These are phyloP conservation scores for Candida frijolesensis DNA, from an alignment of 1,139 yeast species.

Conservation along the genomic window DNA sequence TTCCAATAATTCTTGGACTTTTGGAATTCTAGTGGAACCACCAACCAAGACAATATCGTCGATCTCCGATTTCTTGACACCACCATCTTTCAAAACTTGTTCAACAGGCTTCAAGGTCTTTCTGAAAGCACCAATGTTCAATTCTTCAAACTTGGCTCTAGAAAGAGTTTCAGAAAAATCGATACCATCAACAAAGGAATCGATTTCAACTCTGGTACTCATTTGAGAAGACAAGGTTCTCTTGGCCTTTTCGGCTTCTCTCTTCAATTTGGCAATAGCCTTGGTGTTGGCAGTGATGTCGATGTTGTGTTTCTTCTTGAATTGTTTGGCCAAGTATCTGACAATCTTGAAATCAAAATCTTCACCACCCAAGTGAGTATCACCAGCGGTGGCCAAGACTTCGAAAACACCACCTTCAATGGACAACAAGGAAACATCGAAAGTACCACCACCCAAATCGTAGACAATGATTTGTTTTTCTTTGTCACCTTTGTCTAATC, in stretches of 20 bases:
- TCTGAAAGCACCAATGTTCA: conserved; percentile 83
- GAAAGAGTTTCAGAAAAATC: conserved; percentile 92
- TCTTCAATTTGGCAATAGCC: conserved; percentile 87
- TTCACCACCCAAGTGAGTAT: conserved; percentile 76
- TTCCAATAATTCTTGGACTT: conserved; percentile 89
- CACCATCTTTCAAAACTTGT: conserved; percentile 88
- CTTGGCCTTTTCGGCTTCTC: conserved; percentile 97
- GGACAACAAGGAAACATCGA: conserved; percentile 53
- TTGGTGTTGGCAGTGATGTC: conserved; percentile 75
- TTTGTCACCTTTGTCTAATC: conserved; percentile 74
- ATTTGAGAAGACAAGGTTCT: conserved; percentile 90
- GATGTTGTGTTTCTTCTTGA: conserved; percentile 84
- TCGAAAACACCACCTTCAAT: conserved; percentile 57
- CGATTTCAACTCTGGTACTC: conserved; percentile 90
- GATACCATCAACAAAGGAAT: conserved; percentile 92
- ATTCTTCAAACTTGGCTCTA: conserved; percentile 94
- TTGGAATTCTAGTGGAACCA: conserved; percentile 98
- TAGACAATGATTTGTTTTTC: conserved; percentile 53
- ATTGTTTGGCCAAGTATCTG: conserved; percentile 79
- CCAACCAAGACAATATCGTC: conserved; percentile 95
- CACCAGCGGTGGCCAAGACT: conserved; percentile 57
- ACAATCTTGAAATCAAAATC: conserved; percentile 92
- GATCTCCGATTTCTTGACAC: conserved; percentile 76
- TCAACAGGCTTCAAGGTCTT: conserved; percentile 92
- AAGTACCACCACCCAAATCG: conserved; percentile 60